These are phyloP conservation scores for Parathielavia hyrcaniae DNA, from an alignment of 495 filamentous ascomycete genomes.

Conservation along the genomic window DNA sequence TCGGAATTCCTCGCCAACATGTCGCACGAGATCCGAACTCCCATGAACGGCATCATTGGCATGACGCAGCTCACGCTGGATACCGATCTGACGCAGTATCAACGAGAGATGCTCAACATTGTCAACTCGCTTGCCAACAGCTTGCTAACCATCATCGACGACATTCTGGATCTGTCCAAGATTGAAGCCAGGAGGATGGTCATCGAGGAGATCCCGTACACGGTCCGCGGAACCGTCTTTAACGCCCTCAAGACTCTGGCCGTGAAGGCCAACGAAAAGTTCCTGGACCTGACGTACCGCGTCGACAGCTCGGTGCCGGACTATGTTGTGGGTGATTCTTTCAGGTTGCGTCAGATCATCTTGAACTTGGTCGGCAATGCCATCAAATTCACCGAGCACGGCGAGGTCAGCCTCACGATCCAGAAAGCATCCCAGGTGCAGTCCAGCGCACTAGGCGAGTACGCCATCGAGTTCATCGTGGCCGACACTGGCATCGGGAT, in stretches of 20 bases:
- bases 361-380: conserved; percentile 75
- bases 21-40: conserved; percentile 97
- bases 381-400: conserved; percentile 96
- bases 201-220: conserved; percentile 97
- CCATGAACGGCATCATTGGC: conserved; percentile 81
- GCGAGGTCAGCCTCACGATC: conserved; percentile 93
- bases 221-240: conserved; percentile 90
- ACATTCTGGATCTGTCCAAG: conserved; percentile 98
- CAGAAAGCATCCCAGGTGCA: conserved; percentile 58
- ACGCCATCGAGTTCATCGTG: conserved; percentile 93
- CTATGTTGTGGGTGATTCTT: conserved; percentile 94
- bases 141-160: conserved; percentile 95
- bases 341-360: conserved; percentile 93
- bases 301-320: conserved; percentile 93
- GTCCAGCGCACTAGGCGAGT: conserved; percentile 63
- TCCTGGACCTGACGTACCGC: conserved; percentile 86
- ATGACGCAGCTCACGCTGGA: conserved; percentile 98
- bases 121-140: conserved; percentile 97
- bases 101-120: conserved; percentile 97
- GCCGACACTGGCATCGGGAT: conserved; percentile 98
- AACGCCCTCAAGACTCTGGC: conserved; percentile 94
- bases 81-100: conserved; percentile 88
- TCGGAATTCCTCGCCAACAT: conserved; percentile 99
- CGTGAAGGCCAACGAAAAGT: conserved; percentile 96
- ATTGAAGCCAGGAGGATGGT: conserved; percentile 99